Conservation (phyloP, 2,329 filamentous ascomycete genomes). For the Paecilomyces formosus region DNA sequence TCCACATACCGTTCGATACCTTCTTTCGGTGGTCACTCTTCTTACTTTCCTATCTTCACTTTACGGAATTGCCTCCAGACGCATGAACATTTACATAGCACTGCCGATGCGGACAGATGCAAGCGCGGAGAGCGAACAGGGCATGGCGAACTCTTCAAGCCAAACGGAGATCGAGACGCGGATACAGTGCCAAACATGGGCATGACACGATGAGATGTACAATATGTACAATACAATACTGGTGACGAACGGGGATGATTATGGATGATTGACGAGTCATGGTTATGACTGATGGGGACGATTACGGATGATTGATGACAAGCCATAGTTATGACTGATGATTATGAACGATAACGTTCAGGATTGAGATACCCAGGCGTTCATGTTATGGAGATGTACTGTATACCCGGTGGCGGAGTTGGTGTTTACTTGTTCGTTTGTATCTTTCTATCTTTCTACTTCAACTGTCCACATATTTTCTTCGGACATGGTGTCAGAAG, state of each 20-base stretch:
- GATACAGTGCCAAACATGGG: background rate
- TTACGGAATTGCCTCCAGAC: background rate
- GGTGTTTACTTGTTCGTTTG: background rate
- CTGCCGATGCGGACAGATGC: background rate
- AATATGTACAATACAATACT: background rate
- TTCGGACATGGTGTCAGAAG: background rate
- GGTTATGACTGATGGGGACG: background rate
- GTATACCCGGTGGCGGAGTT: background rate
- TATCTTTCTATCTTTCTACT: background rate
- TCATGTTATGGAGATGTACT: background rate
- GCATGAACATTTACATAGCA: background rate
- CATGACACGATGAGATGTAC: background rate
- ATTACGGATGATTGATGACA: background rate
- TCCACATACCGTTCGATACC: background rate
- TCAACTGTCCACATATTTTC: background rate
- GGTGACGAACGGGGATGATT: background rate
- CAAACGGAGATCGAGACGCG: background rate
- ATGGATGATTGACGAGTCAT: background rate
- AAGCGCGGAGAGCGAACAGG: background rate
- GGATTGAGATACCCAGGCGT: background rate
- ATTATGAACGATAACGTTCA: background rate
- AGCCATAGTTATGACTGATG: background rate
- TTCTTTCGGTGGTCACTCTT: background rate
- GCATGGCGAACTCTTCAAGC: background rate
- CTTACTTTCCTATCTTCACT: background rate